Evolutionary conservation across 179 eudicot genomes (phyloP).

Genomic region (Corrigiola litoralis): DNA sequence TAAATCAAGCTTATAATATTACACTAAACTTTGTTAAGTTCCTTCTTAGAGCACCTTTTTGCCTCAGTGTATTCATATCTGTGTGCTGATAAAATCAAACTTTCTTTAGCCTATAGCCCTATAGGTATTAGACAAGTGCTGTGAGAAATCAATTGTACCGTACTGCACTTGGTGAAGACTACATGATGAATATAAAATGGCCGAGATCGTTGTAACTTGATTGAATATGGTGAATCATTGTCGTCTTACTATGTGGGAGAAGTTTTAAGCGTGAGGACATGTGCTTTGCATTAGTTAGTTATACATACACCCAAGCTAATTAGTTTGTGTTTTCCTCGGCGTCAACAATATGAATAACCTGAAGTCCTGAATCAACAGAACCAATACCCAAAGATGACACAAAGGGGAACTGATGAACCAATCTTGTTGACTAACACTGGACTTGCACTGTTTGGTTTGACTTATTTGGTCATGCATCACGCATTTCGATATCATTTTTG

Average conservation of each 20-base stretch:
- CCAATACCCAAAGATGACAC: conserved; percentile 1
- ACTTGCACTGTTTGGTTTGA: background rate
- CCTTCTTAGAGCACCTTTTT: background rate
- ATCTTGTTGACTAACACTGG: conserved; percentile 1
- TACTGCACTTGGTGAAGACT: conserved; percentile 22
- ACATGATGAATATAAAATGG: background rate
- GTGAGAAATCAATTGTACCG: conserved; percentile 12
- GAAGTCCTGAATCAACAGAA: conserved; percentile 3
- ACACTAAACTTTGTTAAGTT: background rate
- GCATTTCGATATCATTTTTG: background rate
- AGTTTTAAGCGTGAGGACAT: conserved; percentile 4
- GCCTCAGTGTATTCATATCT: conserved; percentile 1
- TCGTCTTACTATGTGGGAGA: conserved; percentile 7
- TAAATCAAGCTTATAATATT: background rate
- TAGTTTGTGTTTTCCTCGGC: background rate
- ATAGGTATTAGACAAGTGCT: conserved; percentile 14
- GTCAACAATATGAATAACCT: background rate
- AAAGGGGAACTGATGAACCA: background rate
- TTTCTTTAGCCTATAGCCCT: conserved; percentile 14
- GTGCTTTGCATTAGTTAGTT: conserved; percentile 1
- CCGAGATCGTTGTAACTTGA: background rate
- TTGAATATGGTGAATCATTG: conserved; percentile 12
- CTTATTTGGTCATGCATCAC: background rate
- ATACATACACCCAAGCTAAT: background rate
- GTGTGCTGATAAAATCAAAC: conserved; percentile 8